These are phyloP conservation scores for Alternaria arborescens DNA, from an alignment of 2,329 filamentous ascomycete species.

Conservation along the genomic window DNA sequence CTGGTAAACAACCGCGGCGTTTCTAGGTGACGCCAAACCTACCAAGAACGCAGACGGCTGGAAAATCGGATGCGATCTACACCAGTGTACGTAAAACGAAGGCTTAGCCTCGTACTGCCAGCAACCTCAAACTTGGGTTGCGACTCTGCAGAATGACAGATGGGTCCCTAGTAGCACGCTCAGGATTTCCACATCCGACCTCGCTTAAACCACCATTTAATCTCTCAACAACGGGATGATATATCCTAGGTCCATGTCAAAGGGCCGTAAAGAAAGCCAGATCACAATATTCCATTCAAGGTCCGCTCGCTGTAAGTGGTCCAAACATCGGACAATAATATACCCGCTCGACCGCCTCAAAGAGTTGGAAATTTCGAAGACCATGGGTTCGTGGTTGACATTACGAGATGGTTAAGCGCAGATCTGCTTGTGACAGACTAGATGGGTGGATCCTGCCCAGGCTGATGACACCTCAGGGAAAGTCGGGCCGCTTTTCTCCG, in stretches of 20 bases:
- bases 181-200: conserved; percentile 3
- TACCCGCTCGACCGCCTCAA: conserved; percentile 5
- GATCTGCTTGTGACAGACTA: conserved; percentile 34
- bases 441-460: conserved; percentile 9
- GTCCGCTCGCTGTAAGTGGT: conserved; percentile 17
- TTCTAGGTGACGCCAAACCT: conserved; percentile 22
- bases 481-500: conserved; percentile 33
- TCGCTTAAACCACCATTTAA: conserved; percentile 11
- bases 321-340: background rate
- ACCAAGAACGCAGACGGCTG: conserved; percentile 19
- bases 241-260: conserved; percentile 2
- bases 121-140: conserved; percentile 30
- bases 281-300: background rate
- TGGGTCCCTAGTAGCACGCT: conserved; percentile 10
- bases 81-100: conserved; percentile 33
- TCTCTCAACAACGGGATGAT: conserved; percentile 20
- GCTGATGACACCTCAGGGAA: conserved; percentile 19
- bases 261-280: conserved; percentile 8
- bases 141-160: conserved; percentile 22
- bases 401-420: conserved; percentile 34
- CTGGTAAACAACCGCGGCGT: conserved; percentile 17
- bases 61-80: conserved; percentile 21
- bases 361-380: conserved; percentile 1
- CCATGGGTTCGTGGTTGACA: conserved; percentile 25
- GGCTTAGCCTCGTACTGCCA: conserved; percentile 24